Conservation (phyloP, 768 basidiomycete species). For the Trametes villosa region DNA sequence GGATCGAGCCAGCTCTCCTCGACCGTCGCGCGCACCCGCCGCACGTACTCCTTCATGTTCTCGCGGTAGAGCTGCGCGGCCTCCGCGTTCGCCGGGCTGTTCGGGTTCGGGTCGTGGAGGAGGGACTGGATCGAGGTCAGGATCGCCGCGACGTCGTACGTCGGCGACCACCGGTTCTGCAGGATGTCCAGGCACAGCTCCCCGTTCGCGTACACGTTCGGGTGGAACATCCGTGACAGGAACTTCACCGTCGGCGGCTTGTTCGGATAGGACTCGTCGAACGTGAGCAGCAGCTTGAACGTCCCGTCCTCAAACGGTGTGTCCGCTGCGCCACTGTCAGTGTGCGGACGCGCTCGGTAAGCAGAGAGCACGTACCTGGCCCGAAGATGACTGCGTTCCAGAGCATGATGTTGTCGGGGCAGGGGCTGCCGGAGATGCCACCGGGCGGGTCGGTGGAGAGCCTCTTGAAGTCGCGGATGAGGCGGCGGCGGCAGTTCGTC, state of each 20-base stretch:
- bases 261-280: conserved; percentile 98
- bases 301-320: conserved; percentile 99
- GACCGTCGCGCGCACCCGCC: conserved; percentile 90
- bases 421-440: conserved; percentile 96
- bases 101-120: conserved; percentile 97
- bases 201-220: conserved; percentile 98
- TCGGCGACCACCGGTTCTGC: conserved; percentile 98
- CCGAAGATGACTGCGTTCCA: conserved; percentile 99
- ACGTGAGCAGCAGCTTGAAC: conserved; percentile 93
- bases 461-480: conserved; percentile 97
- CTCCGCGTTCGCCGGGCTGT: conserved; percentile 98
- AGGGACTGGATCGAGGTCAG: conserved; percentile 95
- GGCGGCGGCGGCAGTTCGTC: conserved; percentile 90
- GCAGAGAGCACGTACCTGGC: conserved; percentile 64
- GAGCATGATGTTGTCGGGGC: conserved; percentile 98
- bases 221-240: conserved; percentile 97
- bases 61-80: conserved; percentile 96
- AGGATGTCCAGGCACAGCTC: conserved; percentile 98
- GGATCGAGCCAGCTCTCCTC: conserved; percentile 94
- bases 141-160: conserved; percentile 98
- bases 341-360: background rate
- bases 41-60: conserved; percentile 98
- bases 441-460: conserved; percentile 93
- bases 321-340: conserved; percentile 62
- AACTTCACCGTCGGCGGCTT: conserved; percentile 98